Conservation (phyloP, 2,329 filamentous ascomycete genomes). For the Fusarium papillatum region DNA sequence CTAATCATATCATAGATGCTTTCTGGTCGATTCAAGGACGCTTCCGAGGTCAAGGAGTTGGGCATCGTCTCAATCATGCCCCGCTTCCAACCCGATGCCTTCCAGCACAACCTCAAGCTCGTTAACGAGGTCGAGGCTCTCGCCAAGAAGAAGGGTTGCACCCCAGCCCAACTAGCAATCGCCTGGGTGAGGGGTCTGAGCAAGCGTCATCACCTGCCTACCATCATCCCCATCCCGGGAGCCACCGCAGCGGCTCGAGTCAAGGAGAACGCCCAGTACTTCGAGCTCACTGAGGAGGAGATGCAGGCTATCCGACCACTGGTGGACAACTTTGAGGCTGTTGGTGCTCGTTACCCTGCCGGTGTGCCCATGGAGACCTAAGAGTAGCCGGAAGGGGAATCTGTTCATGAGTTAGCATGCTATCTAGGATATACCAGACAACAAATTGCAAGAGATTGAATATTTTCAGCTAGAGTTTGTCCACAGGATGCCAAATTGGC, state of each 20-base stretch:
- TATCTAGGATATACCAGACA: not conserved
- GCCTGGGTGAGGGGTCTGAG: constrained; percentile 70
- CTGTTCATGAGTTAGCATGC: constrained; percentile 29
- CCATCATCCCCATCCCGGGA: constrained; percentile 77
- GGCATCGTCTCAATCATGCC: constrained; percentile 55
- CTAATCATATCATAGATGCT: constrained; percentile 45
- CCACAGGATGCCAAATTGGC: constrained; percentile 47
- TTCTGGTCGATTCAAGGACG: constrained; percentile 43
- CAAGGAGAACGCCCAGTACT: constrained; percentile 69
- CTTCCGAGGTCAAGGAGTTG: constrained; percentile 38
- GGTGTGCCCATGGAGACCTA: constrained; percentile 53
- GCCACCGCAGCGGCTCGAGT: constrained; percentile 70
- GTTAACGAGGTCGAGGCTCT: constrained; percentile 69
- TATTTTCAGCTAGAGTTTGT: constrained; percentile 46
- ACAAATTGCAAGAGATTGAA: constrained; percentile 1
- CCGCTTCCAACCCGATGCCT: constrained; percentile 73
- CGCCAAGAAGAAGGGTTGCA: constrained; percentile 71
- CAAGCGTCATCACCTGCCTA: constrained; percentile 64
- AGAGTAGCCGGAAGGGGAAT: not conserved
- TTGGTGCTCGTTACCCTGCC: constrained; percentile 63
- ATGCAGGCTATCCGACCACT: constrained; percentile 63
- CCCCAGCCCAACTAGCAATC: constrained; percentile 75
- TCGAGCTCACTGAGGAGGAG: constrained; percentile 65
- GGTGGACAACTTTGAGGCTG: constrained; percentile 61
- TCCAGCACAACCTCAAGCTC: constrained; percentile 74